A percentile compares a stretch with the other conserved stretches of the same genome.
These are phyloP conservation scores for Vaccinium macrocarpon DNA, from an alignment of 148 eudicot species.

Conservation along the genomic window DNA sequence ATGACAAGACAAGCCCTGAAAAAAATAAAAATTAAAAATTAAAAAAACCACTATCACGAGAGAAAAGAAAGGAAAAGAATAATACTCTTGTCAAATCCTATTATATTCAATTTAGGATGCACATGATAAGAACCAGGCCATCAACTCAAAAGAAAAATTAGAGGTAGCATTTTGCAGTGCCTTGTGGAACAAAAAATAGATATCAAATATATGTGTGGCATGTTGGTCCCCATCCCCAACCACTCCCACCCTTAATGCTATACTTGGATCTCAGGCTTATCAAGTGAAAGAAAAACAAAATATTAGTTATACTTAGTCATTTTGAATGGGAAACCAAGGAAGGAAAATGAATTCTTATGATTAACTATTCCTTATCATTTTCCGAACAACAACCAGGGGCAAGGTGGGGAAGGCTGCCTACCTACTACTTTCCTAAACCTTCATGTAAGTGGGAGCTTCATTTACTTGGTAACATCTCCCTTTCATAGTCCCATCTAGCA, in stretches of 20 bases:
- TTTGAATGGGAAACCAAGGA: not conserved
- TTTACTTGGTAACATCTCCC: not conserved
- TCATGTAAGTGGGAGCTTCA: not conserved
- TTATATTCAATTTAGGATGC: not conserved
- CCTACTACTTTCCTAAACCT: not conserved
- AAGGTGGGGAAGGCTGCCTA: slow-evolving; percentile 1
- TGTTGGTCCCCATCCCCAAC: not conserved
- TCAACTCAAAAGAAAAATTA: not conserved
- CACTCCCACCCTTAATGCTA: slow-evolving; percentile 8
- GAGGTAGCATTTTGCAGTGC: not conserved
- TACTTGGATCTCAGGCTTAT: not conserved
- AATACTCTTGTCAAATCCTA: not conserved
- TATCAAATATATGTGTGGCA: not conserved
- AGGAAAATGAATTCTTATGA: not conserved
- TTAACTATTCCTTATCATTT: not conserved
- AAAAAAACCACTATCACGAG: not conserved
- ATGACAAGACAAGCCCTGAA: not conserved
- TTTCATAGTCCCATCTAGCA: not conserved
- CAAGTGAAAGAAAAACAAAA: not conserved
- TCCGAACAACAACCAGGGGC: not conserved
- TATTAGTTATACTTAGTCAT: not conserved
- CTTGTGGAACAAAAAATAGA: not conserved
- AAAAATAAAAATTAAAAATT: not conserved
- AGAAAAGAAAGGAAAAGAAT: not conserved
- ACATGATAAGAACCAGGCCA: not conserved